phyloP scores from a whole-genome alignment of 352 stramenopile genomes.

The Globisporangium radiosum region DNA sequence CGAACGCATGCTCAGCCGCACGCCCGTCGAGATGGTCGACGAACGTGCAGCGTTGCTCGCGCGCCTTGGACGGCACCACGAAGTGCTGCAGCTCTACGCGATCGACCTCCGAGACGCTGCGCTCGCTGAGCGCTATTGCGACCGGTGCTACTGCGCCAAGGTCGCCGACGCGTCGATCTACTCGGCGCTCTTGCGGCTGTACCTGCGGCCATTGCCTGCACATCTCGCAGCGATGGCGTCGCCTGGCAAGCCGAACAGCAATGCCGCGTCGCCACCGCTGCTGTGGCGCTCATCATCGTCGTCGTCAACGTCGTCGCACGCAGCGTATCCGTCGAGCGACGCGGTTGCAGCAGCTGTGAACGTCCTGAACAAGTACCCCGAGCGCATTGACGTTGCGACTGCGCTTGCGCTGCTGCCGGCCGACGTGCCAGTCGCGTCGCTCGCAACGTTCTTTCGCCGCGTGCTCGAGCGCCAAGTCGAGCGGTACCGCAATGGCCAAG shows the following conservation, averaged over 20 bases:
- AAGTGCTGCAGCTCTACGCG: conserved; percentile 77
- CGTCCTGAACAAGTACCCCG: conserved; percentile 77
- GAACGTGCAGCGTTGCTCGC: conserved; percentile 71
- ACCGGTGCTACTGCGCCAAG: conserved; percentile 72
- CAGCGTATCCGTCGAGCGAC: conserved; percentile 31
- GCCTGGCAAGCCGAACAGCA: conserved; percentile 2
- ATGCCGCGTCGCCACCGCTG: conserved; percentile 16
- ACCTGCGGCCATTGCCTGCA: conserved; percentile 41
- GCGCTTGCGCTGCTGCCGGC: conserved; percentile 65
- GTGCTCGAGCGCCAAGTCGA: conserved; percentile 74
- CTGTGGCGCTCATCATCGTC: conserved; percentile 15
- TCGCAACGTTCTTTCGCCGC: conserved; percentile 62
- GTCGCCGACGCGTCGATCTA: conserved; percentile 77
- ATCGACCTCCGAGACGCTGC: conserved; percentile 67
- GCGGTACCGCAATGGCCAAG: conserved; percentile 69
- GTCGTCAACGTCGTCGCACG: conserved; percentile 6
- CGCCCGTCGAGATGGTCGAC: conserved; percentile 68
- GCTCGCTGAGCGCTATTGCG: conserved; percentile 74
- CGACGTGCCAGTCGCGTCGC: conserved; percentile 38
- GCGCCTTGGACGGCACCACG: conserved; percentile 66
- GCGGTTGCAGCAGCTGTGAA: conserved; percentile 61
- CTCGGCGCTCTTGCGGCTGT: conserved; percentile 66
- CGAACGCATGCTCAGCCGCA: conserved; percentile 75
- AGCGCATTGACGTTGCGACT: conserved; percentile 75
- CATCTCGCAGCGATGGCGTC: conserved; percentile 10